Evolutionary conservation across 352 stramenopile genomes (phyloP), one percentile per base, ranked within the genome.

Genomic region (Aphanomyces stellatus): DNA sequence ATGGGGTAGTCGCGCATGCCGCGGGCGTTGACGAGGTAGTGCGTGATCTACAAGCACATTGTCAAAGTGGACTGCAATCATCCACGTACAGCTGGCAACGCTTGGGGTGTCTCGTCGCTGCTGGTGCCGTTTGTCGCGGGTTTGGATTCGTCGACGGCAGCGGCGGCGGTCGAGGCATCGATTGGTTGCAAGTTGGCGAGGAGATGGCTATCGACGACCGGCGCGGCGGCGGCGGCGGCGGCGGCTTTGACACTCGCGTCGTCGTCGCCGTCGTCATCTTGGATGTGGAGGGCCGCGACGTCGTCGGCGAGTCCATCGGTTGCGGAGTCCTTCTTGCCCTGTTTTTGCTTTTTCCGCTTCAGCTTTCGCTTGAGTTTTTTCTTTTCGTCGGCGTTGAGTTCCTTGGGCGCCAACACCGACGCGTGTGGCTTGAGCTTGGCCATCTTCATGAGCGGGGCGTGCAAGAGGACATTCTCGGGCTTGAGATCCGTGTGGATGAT

Each of bases 401-500:
- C 17, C 55, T 60, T 1, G 34, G 77, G 1, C 25, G 49, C 19
- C 25, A 13, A 11, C 25, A 57, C 11, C 7, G 49, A 57, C n/a
- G n/a, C n/a, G n/a, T n/a, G n/a, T n/a, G n/a, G n/a, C 30, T 24
- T 75, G 46, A 94, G 74, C 35, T 80, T 80, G 0, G 82, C 81
- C 8, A 94, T 72, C 22, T 86, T 81, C 6, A 82, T 82, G 28
- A 94, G 88, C 13, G 70, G 76, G 62, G 87, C 75, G 51, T 74
- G 93, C 1, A 99, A 75, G 43, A 99, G 72, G 24, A 99, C 92
- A 75, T 99, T 99, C 77, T 99, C 97, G 0, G 97, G 97, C 72
- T 99, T 99, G 4, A 99, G 76, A 82, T 99, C 97, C 4, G 97
- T 99, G 82, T 99, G 97, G 76, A 99, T 99, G 71, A 99, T 99